Base-by-base conservation (phyloP, 805 yeast genomes). In the Lachancea meyersii region DNA sequence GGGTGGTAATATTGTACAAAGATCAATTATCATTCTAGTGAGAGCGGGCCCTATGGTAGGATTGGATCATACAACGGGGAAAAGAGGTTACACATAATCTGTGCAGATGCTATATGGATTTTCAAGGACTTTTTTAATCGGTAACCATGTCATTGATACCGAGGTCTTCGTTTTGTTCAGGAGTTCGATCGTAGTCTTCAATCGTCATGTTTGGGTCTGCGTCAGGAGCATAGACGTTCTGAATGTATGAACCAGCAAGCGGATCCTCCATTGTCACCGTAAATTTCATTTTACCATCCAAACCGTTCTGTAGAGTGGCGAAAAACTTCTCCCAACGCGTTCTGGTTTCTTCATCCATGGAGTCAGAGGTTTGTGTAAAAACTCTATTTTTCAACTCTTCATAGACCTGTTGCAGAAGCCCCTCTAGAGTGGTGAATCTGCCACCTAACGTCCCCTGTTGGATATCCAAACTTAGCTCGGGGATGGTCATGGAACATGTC, bases 171-270 rank as follows among this genome's bases (percentile, higher is more conserved):
- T 93, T 88, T 65, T 89, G 94, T 57, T 86, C 83, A 31, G 72
- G 69, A 2, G 95, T 81, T 71, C 99, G 84, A 52, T 87, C 95
- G 53, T 78, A 86, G 45, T 93, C 96, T 66, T 84, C 96, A 47
- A 85, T 77, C 32, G 63, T 72, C 97, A 93, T 93, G 61, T 91
- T 86, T 51, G 99, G 99, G 67, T 93, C 99, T 32, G 77, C 77
- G 67, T 93, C 99, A 21, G 99, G 99, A 27, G 99, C 99, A 60
- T 89, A 93, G n/a, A 91, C 93, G 60, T 93, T 93, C 67, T 93
- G 99, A 49, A 93, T 84, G 58, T 93, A 93, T 0, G 96, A 87
- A 4, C 95, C 82, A 16, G 97, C 96, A 55, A 93, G 68, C 5
- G 99, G 98, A 65, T 93, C 99, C 50, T 80, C 88, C 94, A 93